phyloP scores from a whole-genome alignment of 805 yeast genomes.

The Clavispora phyllophila region DNA sequence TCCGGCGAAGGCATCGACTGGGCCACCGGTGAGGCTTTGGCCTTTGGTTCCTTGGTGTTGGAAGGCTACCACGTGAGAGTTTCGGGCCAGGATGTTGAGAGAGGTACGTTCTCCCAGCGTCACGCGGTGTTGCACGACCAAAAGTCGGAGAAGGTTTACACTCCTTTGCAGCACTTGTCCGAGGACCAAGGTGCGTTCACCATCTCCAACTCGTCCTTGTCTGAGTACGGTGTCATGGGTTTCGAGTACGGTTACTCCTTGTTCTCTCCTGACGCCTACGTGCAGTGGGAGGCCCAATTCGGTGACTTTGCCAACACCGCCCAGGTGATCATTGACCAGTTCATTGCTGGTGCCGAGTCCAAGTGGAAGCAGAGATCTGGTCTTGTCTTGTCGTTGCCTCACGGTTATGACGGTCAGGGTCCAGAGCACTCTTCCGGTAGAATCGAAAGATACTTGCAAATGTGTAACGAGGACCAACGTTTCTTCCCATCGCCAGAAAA shows the following conservation, averaged over 20 bases:
- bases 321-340: constrained; percentile 95
- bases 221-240: constrained; percentile 99
- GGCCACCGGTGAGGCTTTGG: constrained; percentile 99
- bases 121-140: constrained; percentile 98
- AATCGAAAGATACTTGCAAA: constrained; percentile 91
- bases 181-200: constrained; percentile 82
- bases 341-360: constrained; percentile 92
- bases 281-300: constrained; percentile 99
- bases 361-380: constrained; percentile 99
- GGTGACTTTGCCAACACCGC: constrained; percentile 99
- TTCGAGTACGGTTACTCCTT: constrained; percentile 98
- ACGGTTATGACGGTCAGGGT: constrained; percentile 99
- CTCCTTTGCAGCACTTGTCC: constrained; percentile 77
- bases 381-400: constrained; percentile 90
- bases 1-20: constrained; percentile 94
- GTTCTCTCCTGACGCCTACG: constrained; percentile 94
- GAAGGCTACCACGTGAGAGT: constrained; percentile 97
- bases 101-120: constrained; percentile 99
- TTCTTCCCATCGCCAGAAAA: constrained; percentile 85
- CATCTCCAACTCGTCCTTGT: constrained; percentile 89
- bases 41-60: constrained; percentile 83
- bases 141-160: constrained; percentile 71
- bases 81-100: constrained; percentile 99
- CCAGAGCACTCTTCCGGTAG: constrained; percentile 99
- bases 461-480: constrained; percentile 95